Percentiles rank a stretch among this genome's conserved stretches.
These are phyloP conservation scores for Nemania sp. DNA, from an alignment of 2,329 filamentous ascomycete species.

Conservation along the genomic window DNA sequence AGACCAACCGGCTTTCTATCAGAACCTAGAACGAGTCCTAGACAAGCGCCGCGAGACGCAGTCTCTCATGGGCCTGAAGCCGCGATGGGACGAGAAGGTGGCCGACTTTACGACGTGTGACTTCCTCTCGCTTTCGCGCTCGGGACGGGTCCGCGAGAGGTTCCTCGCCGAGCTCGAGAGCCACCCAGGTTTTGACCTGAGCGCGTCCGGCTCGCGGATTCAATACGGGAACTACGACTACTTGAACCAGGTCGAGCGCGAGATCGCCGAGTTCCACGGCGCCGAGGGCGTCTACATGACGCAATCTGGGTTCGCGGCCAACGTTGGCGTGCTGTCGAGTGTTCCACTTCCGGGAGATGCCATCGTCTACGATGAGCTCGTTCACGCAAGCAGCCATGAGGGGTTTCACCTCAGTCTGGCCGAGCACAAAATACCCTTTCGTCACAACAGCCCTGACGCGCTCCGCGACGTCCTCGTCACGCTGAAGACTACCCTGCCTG, in stretches of 20 bases:
- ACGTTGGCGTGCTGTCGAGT: constrained; percentile 53
- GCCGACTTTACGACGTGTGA: constrained; percentile 68
- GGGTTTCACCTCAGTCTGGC: constrained; percentile 64
- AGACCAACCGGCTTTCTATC: constrained; percentile 25
- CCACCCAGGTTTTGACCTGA: constrained; percentile 44
- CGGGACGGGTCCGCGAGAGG: constrained; percentile 47
- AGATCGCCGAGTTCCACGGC: constrained; percentile 65
- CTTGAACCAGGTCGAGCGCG: constrained; percentile 54
- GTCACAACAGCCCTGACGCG: constrained; percentile 47
- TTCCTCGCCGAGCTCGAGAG: constrained; percentile 51
- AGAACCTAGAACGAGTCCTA: constrained; percentile 41
- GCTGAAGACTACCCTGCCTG: constrained; percentile 38
- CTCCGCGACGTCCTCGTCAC: constrained; percentile 45
- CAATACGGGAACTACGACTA: constrained; percentile 68
- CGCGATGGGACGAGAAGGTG: neutral
- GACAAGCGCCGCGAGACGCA: constrained; percentile 31
- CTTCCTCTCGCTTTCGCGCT: constrained; percentile 62
- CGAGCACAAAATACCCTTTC: constrained; percentile 47
- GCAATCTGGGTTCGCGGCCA: constrained; percentile 63
- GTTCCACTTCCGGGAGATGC: constrained; percentile 57
- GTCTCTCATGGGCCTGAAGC: neutral
- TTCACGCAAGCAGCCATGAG: constrained; percentile 69
- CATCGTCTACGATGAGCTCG: constrained; percentile 66
- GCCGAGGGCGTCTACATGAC: constrained; percentile 62
- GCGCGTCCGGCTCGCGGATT: constrained; percentile 64